phyloP scores from a whole-genome alignment of 352 stramenopile genomes.

The Phytopythium helicoides region DNA sequence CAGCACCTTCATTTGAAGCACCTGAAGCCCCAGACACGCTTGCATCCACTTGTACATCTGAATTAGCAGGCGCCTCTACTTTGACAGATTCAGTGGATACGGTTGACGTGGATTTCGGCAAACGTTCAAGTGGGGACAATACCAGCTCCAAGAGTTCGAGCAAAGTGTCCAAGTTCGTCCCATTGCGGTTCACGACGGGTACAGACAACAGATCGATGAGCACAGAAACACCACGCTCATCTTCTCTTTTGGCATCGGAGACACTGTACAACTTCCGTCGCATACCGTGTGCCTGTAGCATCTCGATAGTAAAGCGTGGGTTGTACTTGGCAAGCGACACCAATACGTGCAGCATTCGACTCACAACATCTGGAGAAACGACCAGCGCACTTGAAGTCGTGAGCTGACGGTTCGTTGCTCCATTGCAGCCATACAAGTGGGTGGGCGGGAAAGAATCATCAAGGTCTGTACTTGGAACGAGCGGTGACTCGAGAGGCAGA shows the following conservation, averaged over 20 bases:
- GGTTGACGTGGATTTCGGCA: slow-evolving; percentile 37
- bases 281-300: slow-evolving; percentile 75
- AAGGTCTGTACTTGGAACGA: slow-evolving; percentile 29
- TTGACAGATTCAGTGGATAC: background rate
- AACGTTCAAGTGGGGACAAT: slow-evolving; percentile 81
- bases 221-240: slow-evolving; percentile 49
- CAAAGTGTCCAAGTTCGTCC: slow-evolving; percentile 92
- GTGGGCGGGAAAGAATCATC: slow-evolving; percentile 60
- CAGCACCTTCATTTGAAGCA: background rate
- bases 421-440: slow-evolving; percentile 50
- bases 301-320: slow-evolving; percentile 85
- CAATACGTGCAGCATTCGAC: slow-evolving; percentile 86
- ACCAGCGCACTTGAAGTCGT: slow-evolving; percentile 9
- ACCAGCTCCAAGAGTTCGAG: slow-evolving; percentile 91
- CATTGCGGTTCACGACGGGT: slow-evolving; percentile 82
- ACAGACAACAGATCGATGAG: slow-evolving; percentile 90
- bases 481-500: slow-evolving; percentile 36
- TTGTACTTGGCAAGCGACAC: slow-evolving; percentile 91
- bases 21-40: too few relatives aligned
- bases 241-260: background rate
- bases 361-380: slow-evolving; percentile 86
- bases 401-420: slow-evolving; percentile 11
- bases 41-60: too few relatives aligned
- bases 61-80: too few relatives aligned
- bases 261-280: slow-evolving; percentile 12